Conservation (phyloP, 805 yeast species). For the Cyberlindnera saturnus region DNA sequence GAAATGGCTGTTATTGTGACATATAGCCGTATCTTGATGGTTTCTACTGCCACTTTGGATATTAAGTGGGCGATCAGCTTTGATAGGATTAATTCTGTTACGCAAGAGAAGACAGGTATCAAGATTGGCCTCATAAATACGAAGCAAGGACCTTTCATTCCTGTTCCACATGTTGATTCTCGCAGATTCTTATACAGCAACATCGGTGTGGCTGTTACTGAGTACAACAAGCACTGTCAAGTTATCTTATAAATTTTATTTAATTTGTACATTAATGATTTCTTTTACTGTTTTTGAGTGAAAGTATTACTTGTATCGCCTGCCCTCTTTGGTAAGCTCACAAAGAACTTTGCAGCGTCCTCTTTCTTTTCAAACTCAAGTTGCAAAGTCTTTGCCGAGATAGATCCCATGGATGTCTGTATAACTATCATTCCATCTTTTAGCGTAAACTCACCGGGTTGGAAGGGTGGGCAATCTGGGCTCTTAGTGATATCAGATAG, state of each 20-base stretch:
- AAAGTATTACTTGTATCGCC: constrained; percentile 26
- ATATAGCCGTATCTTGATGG: constrained; percentile 58
- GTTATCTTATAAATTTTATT: constrained; percentile 29
- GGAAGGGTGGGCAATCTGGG: not conserved
- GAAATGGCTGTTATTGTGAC: constrained; percentile 76
- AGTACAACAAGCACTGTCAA: constrained; percentile 67
- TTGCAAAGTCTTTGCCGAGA: constrained; percentile 36
- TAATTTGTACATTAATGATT: not conserved
- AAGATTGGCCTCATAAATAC: constrained; percentile 53
- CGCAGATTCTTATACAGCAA: constrained; percentile 61
- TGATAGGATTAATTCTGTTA: constrained; percentile 59
- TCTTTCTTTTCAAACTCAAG: constrained; percentile 52
- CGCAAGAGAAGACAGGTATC: constrained; percentile 76
- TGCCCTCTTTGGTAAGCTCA: constrained; percentile 39
- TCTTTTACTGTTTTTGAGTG: not conserved
- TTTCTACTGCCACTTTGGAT: constrained; percentile 53
- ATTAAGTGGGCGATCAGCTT: constrained; percentile 70
- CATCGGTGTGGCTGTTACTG: constrained; percentile 76
- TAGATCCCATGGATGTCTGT: constrained; percentile 37
- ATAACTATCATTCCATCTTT: constrained; percentile 27
- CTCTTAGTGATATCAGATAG: constrained; percentile 32
- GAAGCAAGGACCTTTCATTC: constrained; percentile 67
- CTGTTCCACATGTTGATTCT: constrained; percentile 62
- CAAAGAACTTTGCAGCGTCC: constrained; percentile 36
- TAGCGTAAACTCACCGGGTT: constrained; percentile 28